Percentiles rank a stretch among this genome's conserved stretches.
These are phyloP conservation scores for Peronosclerospora sorghi DNA, from an alignment of 352 stramenopile species.

Conservation along the genomic window DNA sequence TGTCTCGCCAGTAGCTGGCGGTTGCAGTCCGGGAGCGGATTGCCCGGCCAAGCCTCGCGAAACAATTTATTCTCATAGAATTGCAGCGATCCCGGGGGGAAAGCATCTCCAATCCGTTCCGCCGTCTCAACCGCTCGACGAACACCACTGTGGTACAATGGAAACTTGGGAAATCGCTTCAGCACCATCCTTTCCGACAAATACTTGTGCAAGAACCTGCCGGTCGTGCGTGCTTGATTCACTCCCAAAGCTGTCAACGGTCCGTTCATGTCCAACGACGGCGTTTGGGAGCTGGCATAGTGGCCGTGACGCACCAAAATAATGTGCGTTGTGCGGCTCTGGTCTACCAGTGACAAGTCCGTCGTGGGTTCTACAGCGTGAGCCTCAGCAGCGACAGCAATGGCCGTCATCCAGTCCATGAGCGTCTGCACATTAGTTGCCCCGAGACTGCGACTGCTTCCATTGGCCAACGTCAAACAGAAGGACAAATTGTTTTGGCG, in stretches of 20 bases:
- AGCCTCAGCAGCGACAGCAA: slow-evolving; percentile 36
- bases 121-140: slow-evolving; percentile 42
- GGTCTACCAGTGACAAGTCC: slow-evolving; percentile 44
- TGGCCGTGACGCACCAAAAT: slow-evolving; percentile 60
- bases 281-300: slow-evolving; percentile 37
- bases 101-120: slow-evolving; percentile 27
- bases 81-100: slow-evolving; percentile 24
- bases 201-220: slow-evolving; percentile 42
- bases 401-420: slow-evolving; percentile 70
- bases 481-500: slow-evolving; percentile 35
- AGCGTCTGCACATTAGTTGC: slow-evolving; percentile 42
- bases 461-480: slow-evolving; percentile 19
- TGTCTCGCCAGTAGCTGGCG: slow-evolving; percentile 50
- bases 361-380: slow-evolving; percentile 26
- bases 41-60: slow-evolving; percentile 54
- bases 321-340: slow-evolving; percentile 57
- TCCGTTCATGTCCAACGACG: slow-evolving; percentile 39
- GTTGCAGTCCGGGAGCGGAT: slow-evolving; percentile 50
- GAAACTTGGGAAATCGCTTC: slow-evolving; percentile 46
- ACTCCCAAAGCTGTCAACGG: slow-evolving; percentile 45
- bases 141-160: slow-evolving; percentile 50
- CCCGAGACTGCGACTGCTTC: slow-evolving; percentile 25
- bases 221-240: slow-evolving; percentile 33
- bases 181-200: slow-evolving; percentile 32
- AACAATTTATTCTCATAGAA: slow-evolving; percentile 59